A percentile compares a stretch with the other conserved stretches of the same genome.
Conservation (phyloP, 768 basidiomycete species). For the Scleroderma bovista region DNA sequence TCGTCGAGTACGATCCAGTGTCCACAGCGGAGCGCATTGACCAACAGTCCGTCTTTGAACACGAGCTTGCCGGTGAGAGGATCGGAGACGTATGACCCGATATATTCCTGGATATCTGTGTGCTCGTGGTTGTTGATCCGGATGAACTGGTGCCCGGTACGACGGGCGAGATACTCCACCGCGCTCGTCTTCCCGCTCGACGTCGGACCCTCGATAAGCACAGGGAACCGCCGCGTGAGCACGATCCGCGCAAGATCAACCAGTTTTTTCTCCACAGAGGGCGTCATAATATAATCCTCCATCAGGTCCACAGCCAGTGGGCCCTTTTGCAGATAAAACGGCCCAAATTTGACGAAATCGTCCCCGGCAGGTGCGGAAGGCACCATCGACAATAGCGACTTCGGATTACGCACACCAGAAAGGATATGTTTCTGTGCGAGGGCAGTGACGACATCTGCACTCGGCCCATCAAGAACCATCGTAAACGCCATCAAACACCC, state of each 20-base stretch:
- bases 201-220: slow-evolving; percentile 96
- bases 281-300: slow-evolving; percentile 90
- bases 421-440: slow-evolving; percentile 78
- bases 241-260: slow-evolving; percentile 91
- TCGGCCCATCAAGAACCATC: slow-evolving; percentile 79
- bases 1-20: slow-evolving; percentile 99
- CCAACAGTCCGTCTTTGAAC: slow-evolving; percentile 91
- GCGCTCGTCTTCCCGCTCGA: slow-evolving; percentile 97
- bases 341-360: slow-evolving; percentile 78
- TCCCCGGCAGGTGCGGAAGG: slow-evolving; percentile 51
- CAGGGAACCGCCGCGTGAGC: slow-evolving; percentile 82
- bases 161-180: slow-evolving; percentile 88
- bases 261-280: slow-evolving; percentile 93
- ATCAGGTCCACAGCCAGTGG: slow-evolving; percentile 53
- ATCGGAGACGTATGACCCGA: slow-evolving; percentile 95
- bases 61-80: slow-evolving; percentile 87
- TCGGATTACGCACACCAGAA: slow-evolving; percentile 70
- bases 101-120: slow-evolving; percentile 98
- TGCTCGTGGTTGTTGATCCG: slow-evolving; percentile 99
- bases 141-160: slow-evolving; percentile 92
- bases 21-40: slow-evolving; percentile 84
- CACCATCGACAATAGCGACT: slow-evolving; percentile 67
- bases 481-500: slow-evolving; percentile 98
- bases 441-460: slow-evolving; percentile 57
- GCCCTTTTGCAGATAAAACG: slow-evolving; percentile 86